These are phyloP conservation scores for Erodium moschatum DNA, from an alignment of 441 rosid genomes.

Conservation along the genomic window DNA sequence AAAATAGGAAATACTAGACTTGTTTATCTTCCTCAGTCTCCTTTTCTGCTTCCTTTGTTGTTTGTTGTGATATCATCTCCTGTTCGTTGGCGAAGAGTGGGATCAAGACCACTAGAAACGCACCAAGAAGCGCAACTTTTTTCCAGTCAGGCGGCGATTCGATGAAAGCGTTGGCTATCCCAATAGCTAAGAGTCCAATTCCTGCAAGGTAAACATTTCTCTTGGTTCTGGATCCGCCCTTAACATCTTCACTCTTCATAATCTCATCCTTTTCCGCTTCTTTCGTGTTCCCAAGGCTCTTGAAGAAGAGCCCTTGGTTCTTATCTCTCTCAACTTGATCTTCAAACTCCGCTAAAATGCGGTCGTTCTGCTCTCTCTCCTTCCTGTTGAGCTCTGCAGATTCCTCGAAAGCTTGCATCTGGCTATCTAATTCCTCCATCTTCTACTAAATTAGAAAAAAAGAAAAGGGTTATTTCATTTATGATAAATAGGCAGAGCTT, in stretches of 20 bases:
- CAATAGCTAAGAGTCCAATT: constrained; percentile 39
- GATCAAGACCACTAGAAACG: constrained; percentile 58
- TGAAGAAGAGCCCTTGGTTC: constrained; percentile 83
- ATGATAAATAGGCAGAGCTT: no score
- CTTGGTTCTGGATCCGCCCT: constrained; percentile 50
- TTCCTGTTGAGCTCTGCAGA: constrained; percentile 49
- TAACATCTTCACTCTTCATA: constrained; percentile 38
- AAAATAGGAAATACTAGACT: constrained; percentile 19
- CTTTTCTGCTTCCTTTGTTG: constrained; percentile 29
- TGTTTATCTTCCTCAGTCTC: constrained; percentile 28
- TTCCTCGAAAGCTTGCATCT: constrained; percentile 84
- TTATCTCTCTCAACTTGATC: constrained; percentile 53
- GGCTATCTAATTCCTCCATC: constrained; percentile 68
- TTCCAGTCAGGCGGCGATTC: constrained; percentile 64
- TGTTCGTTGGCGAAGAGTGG: constrained; percentile 62
- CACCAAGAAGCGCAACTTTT: constrained; percentile 79
- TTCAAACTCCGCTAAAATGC: constrained; percentile 56
- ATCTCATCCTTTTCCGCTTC: constrained; percentile 44
- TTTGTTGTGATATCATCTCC: constrained; percentile 43
- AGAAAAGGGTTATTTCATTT: constrained; percentile 11
- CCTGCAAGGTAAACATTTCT: constrained; percentile 59
- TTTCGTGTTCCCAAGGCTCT: constrained; percentile 47
- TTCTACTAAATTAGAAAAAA: constrained; percentile 37
- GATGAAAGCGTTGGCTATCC: constrained; percentile 56
- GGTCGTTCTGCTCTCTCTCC: constrained; percentile 60